Conservation (phyloP, 202 grass and related monocot species). For the Zizania palustris region DNA sequence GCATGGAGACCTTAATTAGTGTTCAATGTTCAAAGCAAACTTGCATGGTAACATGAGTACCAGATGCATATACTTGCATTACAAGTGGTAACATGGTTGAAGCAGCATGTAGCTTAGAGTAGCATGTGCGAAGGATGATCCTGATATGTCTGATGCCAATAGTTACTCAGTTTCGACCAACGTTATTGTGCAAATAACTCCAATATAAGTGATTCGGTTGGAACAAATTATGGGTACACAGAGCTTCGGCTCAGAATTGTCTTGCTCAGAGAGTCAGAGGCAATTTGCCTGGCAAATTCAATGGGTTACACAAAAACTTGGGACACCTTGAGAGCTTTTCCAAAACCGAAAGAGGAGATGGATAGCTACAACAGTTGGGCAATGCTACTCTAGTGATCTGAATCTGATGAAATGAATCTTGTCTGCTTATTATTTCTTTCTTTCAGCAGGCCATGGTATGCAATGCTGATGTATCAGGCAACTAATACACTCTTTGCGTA, state of each 20-base stretch:
- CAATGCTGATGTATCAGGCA: neutral
- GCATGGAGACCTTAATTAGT: too few species aligned
- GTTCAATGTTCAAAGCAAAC: too few species aligned
- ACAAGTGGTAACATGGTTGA: too few species aligned
- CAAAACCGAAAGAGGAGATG: slow-evolving; percentile 8
- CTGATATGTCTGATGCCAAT: neutral
- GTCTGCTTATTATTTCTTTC: slow-evolving; percentile 30
- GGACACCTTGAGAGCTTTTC: neutral
- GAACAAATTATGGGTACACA: neutral
- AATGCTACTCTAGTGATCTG: slow-evolving; percentile 18
- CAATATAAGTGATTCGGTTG: neutral
- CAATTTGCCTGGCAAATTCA: slow-evolving; percentile 1
- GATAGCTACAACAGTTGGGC: slow-evolving; percentile 2
- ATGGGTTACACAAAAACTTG: neutral
- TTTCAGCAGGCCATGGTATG: slow-evolving; percentile 30
- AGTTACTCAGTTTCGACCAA: neutral
- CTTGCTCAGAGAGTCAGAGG: neutral
- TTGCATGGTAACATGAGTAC: too few species aligned
- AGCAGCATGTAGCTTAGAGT: too few species aligned
- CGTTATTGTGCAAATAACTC: neutral
- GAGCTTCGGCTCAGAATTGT: slow-evolving; percentile 11
- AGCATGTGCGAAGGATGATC: neutral
- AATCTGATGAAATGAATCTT: slow-evolving; percentile 8
- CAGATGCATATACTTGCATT: too few species aligned
- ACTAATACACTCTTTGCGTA: slow-evolving; percentile 5